Evolutionary conservation across 2,329 filamentous ascomycete genomes (phyloP), one percentile per base, ranked within the genome.

Genomic region (Hortaea werneckii): DNA sequence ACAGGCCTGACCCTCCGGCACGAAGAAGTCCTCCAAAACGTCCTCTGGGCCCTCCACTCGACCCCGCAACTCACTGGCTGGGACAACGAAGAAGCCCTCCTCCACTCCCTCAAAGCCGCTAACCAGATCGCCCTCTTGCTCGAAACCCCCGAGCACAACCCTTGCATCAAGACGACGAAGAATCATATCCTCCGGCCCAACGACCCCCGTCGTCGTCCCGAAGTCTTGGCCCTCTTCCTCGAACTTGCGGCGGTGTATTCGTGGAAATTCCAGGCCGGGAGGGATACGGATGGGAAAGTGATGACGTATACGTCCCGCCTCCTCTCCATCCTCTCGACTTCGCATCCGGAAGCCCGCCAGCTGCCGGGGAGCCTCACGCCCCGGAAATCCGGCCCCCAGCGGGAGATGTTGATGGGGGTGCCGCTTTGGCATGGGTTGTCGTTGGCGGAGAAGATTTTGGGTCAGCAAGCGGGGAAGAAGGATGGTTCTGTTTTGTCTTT

Each of bases 381-480:
- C 50, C 50, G n/a, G 34, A 9, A 13, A 6, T n/a, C 6, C 29
- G 29, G 47, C 50, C 44, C 43, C 28, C 50, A 53, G 52, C 52
- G 45, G 42, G 50, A 56, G 3, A 59, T 68, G 29, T 41, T 64
- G 6, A 52, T 57, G 4, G 55, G 60, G 4, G 53, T 69, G 7
- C 61, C 66, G 9, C 54, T 71, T 20, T 69, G 63, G 62, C 68
- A 71, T 47, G 69, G 65, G n/a, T 59, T 73, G n/a, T 59, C 54
- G 40, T 61, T 71, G 4, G 65, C 69, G 1, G 58, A 61, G 42
- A 62, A 62, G 30, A 64, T 72, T 4, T 61, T 72, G 0, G 65
- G 65, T 8, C 46, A 65, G 6, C 63, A 67, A 51, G 57, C 58
- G 41, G 58, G 59, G 6, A 43, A 55, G 26, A 39, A 46, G 1